phyloP scores from a whole-genome alignment of 371 early-diverging fungal genomes.

The Syncephalastrum sp. region DNA sequence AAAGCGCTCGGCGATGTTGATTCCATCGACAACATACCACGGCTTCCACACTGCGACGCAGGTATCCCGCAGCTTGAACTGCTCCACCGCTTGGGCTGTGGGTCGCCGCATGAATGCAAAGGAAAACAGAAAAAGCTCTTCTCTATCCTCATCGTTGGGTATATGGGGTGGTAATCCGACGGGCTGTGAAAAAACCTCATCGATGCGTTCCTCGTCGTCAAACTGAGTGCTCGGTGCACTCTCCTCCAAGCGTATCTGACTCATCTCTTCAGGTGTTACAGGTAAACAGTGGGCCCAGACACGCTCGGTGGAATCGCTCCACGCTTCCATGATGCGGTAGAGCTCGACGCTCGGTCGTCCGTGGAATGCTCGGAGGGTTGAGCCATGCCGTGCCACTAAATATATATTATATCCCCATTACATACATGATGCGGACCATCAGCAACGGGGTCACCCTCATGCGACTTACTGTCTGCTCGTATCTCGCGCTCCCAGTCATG shows the following conservation, averaged over 20 bases:
- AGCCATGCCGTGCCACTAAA: slow-evolving; percentile 6
- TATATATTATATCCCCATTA: not conserved
- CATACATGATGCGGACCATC: not conserved
- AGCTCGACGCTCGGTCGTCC: not conserved
- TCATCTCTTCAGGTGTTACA: slow-evolving; percentile 3
- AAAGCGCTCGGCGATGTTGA: slow-evolving; percentile 1
- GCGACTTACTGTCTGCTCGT: slow-evolving; percentile 5
- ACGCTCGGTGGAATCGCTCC: not conserved
- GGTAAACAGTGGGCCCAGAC: slow-evolving; percentile 1
- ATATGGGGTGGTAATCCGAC: slow-evolving; percentile 3
- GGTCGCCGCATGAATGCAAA: not conserved
- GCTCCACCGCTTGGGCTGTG: not conserved
- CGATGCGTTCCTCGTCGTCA: slow-evolving; percentile 4
- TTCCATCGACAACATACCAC: slow-evolving; percentile 3
- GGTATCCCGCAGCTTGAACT: not conserved
- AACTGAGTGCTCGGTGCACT: not conserved
- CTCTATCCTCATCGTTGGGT: not conserved
- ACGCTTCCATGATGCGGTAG: slow-evolving; percentile 3
- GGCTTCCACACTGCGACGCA: slow-evolving; percentile 9
- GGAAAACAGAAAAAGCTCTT: slow-evolving; percentile 4
- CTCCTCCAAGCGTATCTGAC: not conserved
- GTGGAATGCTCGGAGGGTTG: not conserved
- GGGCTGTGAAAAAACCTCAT: slow-evolving; percentile 7
- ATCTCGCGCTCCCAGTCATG: slow-evolving; percentile 2
- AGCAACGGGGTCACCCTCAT: not conserved